Conservation (phyloP, 2,329 filamentous ascomycete genomes). For the Clarireedia hainanense region DNA sequence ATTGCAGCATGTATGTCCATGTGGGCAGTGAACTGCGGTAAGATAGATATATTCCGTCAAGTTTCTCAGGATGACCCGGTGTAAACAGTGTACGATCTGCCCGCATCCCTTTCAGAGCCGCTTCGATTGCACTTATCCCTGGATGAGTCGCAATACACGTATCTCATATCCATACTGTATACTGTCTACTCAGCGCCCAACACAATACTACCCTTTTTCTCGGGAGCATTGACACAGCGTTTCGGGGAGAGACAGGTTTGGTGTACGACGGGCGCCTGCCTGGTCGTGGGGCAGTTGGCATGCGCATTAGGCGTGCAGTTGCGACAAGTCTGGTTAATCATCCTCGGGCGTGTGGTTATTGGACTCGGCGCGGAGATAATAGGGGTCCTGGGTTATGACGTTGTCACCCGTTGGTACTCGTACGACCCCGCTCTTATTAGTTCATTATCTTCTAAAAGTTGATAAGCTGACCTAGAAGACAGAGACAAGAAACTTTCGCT, state of each 20-base stretch:
- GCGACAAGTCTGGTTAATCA: background rate
- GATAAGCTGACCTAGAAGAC: too few relatives aligned
- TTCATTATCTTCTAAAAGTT: too few relatives aligned
- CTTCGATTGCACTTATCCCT: slow-evolving; percentile 2
- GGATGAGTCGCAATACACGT: background rate
- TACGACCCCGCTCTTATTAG: too few relatives aligned
- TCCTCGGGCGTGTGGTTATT: background rate
- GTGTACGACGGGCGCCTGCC: background rate
- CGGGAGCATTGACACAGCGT: background rate
- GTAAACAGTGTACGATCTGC: slow-evolving; percentile 7
- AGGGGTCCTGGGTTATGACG: background rate
- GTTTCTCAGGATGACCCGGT: too few relatives aligned
- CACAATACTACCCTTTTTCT: slow-evolving; percentile 3
- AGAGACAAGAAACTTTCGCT: too few relatives aligned
- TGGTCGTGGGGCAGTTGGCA: background rate
- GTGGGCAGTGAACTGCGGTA: too few relatives aligned
- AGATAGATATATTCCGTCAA: too few relatives aligned
- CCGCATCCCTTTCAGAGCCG: slow-evolving; percentile 1
- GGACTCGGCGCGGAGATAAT: background rate
- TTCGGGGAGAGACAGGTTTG: background rate
- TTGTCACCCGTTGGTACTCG: too few relatives aligned
- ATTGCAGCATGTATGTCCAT: too few relatives aligned
- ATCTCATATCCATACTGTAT: slow-evolving; percentile 4
- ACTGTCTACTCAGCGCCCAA: slow-evolving; percentile 5
- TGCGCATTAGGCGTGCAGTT: background rate